Evolutionary conservation across 495 filamentous ascomycete species (phyloP), one percentile per base, ranked within the genome.

Genomic region (Achaetomiella virescens): DNA sequence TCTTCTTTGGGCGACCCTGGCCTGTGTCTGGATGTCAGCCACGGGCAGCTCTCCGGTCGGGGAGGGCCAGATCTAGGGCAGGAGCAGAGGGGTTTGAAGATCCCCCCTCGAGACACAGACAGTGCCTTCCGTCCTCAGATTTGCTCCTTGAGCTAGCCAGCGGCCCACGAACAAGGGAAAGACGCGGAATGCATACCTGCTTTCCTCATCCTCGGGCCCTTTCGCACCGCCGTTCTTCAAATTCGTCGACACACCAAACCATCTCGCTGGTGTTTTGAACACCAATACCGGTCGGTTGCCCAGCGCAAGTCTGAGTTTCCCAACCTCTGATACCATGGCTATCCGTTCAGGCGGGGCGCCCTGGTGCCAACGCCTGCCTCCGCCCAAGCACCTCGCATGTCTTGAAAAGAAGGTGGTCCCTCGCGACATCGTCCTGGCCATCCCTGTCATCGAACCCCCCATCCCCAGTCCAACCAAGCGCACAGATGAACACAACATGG

Each of bases 1-100:
- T 27, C 42, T 18, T 25, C 18, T 60, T 48, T 57, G 53, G 62
- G 52, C 20, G 40, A n/a, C 14, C 29, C 24, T 27, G 35, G n/a
- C 20, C 15, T 57, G 54, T 17, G 44, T 1, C 18, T 2, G 15
- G 17, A 22, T 31, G 50, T 48, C 35, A 48, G 49, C 12, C 17
- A 52, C 36, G 12, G 17, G 8, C 24, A 22, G 18, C 35, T 11
- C 22, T n/a, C n/a, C 3, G 18, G 9, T n/a, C 10, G 9, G 18
- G 51, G 25, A 33, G 25, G 36, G 36, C 11, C n/a, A 20, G 29
- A 41, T 21, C 11, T 31, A 22, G n/a, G 44, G 38, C 20, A 37
- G 27, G 9, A 36, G 27, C 27, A n/a, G n/a, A n/a, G n/a, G n/a
- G n/a, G n/a, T n/a, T n/a, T n/a, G n/a, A n/a, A n/a, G n/a, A 31